These are phyloP conservation scores for Pythium apleroticum DNA, from an alignment of 352 stramenopile species.

Conservation along the genomic window DNA sequence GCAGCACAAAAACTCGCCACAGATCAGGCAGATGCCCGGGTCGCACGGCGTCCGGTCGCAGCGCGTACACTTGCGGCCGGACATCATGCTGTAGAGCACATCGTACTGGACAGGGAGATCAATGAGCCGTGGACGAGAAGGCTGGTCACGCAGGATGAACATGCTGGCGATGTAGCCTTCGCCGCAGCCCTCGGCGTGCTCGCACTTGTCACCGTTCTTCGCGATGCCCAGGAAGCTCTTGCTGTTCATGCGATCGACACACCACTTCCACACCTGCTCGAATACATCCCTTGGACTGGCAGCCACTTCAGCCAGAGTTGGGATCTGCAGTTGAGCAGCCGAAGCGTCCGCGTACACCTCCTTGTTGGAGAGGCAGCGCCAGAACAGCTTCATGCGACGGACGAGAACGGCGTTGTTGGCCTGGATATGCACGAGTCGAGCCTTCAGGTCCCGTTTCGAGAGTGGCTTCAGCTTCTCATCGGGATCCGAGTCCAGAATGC, in stretches of 20 bases:
- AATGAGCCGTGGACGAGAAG: slow-evolving; percentile 62
- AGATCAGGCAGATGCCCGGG: slow-evolving; percentile 81
- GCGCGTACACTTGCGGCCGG: slow-evolving; percentile 62
- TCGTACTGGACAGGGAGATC: slow-evolving; percentile 84
- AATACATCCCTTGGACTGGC: slow-evolving; percentile 55
- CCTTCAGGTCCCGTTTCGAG: slow-evolving; percentile 35
- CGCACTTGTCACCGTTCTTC: slow-evolving; percentile 77
- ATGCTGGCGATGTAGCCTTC: slow-evolving; percentile 87
- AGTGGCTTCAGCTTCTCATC: slow-evolving; percentile 66
- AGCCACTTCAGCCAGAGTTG: slow-evolving; percentile 56
- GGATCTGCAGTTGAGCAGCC: slow-evolving; percentile 34
- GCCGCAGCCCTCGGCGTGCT: slow-evolving; percentile 83
- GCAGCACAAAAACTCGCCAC: slow-evolving; percentile 81
- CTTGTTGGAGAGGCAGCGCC: slow-evolving; percentile 57
- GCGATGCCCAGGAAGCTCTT: slow-evolving; percentile 68
- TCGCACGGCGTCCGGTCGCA: slow-evolving; percentile 72
- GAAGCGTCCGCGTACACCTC: slow-evolving; percentile 22
- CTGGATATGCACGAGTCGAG: slow-evolving; percentile 47
- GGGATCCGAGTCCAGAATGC: slow-evolving; percentile 52
- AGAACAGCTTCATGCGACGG: slow-evolving; percentile 86
- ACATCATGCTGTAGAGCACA: slow-evolving; percentile 79
- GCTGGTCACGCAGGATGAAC: slow-evolving; percentile 81
- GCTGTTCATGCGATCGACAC: slow-evolving; percentile 79
- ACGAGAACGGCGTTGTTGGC: slow-evolving; percentile 60
- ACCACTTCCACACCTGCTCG: slow-evolving; percentile 83